A percentile compares a stretch with the other conserved stretches of the same genome.
Evolutionary conservation across 2,329 filamentous ascomycete genomes (phyloP).

Genomic region (Pseudogymnoascus sp.): DNA sequence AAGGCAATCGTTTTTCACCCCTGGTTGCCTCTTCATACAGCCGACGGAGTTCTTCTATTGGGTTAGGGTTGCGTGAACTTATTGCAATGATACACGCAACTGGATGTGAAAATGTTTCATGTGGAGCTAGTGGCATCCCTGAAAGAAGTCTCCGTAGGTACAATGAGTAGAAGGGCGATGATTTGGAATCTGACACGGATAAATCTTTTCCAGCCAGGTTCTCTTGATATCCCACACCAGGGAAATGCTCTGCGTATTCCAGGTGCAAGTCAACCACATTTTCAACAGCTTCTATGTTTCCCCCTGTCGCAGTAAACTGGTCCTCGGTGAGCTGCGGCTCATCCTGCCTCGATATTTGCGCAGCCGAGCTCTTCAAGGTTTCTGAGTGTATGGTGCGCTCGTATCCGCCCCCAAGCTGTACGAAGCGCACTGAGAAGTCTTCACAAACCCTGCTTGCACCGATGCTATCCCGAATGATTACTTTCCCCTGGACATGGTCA

Average conservation of each 20-base stretch:
- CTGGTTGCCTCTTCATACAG: slow-evolving; percentile 80
- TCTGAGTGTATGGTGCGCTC: slow-evolving; percentile 34
- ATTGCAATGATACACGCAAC: slow-evolving; percentile 93
- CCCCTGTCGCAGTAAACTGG: slow-evolving; percentile 27
- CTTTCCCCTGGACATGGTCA: slow-evolving; percentile 76
- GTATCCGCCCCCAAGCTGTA: slow-evolving; percentile 55
- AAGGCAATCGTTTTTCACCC: slow-evolving; percentile 63
- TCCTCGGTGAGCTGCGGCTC: slow-evolving; percentile 14
- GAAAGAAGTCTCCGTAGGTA: slow-evolving; percentile 81
- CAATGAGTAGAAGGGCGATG: slow-evolving; percentile 75
- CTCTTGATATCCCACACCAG: slow-evolving; percentile 23
- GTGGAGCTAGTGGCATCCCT: slow-evolving; percentile 65
- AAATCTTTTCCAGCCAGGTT: slow-evolving; percentile 26
- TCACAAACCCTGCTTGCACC: slow-evolving; percentile 77
- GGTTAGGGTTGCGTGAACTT: slow-evolving; percentile 74
- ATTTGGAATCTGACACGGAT: slow-evolving; percentile 19
- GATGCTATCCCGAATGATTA: slow-evolving; percentile 83
- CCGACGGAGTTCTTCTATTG: slow-evolving; percentile 77
- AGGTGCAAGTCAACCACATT: slow-evolving; percentile 73
- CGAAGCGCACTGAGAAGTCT: slow-evolving; percentile 84
- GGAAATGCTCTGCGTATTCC: slow-evolving; percentile 56
- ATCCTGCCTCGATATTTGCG: background rate
- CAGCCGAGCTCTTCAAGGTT: background rate
- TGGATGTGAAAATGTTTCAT: slow-evolving; percentile 91
- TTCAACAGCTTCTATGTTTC: slow-evolving; percentile 63